These are phyloP conservation scores for Cladophialophora exuberans DNA, from an alignment of 2,329 filamentous ascomycete species.

Conservation along the genomic window DNA sequence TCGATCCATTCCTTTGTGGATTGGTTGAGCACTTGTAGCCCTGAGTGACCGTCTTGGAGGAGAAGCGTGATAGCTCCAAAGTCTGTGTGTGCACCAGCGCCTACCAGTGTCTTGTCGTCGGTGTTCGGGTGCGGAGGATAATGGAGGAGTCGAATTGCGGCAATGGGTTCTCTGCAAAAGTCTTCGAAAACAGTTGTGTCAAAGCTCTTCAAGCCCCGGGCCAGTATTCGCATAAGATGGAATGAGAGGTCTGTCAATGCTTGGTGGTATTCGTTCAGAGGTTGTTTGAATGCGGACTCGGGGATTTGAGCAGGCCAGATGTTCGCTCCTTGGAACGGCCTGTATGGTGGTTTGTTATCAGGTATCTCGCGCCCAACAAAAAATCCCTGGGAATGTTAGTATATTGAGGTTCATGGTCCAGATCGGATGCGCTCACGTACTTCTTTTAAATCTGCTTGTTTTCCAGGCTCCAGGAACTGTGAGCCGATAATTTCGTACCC, in stretches of 20 bases:
- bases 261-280: conserved; percentile 24
- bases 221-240: conserved; percentile 41
- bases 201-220: conserved; percentile 51
- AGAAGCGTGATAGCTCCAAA: conserved; percentile 62
- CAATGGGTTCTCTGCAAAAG: conserved; percentile 35
- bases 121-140: conserved; percentile 36
- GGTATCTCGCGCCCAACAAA: conserved; percentile 34
- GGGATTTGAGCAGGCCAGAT: conserved; percentile 22
- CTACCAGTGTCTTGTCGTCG: conserved; percentile 30
- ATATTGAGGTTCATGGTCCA: not conserved
- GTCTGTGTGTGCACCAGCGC: conserved; percentile 47
- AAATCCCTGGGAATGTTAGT: conserved; percentile 27
- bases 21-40: conserved; percentile 56
- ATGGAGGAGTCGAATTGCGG: conserved; percentile 35
- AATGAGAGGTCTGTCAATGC: conserved; percentile 19
- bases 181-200: conserved; percentile 36
- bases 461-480: conserved; percentile 35
- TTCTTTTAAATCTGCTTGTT: conserved; percentile 37
- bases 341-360: conserved; percentile 26
- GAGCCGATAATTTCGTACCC: conserved; percentile 37
- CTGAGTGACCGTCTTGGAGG: conserved; percentile 55
- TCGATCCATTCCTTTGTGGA: conserved; percentile 50
- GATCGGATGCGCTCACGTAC: conserved; percentile 32
- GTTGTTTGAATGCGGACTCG: conserved; percentile 16
- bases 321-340: conserved; percentile 27